Evolutionary conservation across 495 filamentous ascomycete genomes (phyloP).

Genomic region (Trichoderma reesei): DNA sequence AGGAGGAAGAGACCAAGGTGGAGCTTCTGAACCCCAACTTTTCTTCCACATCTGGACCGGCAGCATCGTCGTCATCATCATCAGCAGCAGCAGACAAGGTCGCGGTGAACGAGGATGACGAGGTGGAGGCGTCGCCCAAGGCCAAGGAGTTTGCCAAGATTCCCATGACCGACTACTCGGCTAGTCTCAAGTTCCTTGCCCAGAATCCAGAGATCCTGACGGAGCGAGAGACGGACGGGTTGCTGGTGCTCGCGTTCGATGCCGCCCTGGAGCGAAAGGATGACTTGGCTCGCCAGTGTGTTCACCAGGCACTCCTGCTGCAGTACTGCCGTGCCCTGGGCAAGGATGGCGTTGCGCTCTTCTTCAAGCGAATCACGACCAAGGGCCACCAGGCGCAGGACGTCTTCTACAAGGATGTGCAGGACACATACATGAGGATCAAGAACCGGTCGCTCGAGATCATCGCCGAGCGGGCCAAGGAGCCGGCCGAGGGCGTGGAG

Average conservation of each 20-base stretch:
- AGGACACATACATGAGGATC: conserved; percentile 75
- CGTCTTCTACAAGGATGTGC: conserved; percentile 86
- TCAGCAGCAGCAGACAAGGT: conserved; percentile 1
- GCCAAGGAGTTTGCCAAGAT: conserved; percentile 74
- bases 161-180: conserved; percentile 60
- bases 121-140: conserved; percentile 64
- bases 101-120: conserved; percentile 55
- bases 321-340: conserved; percentile 92
- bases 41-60: conserved; percentile 18
- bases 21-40: conserved; percentile 74
- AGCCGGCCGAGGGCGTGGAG: conserved; percentile 66
- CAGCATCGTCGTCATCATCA: conserved; percentile 2
- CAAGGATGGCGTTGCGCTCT: conserved; percentile 76
- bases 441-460: conserved; percentile 70
- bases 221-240: conserved; percentile 83
- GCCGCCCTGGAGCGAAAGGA: conserved; percentile 63
- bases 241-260: conserved; percentile 87
- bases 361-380: conserved; percentile 96
- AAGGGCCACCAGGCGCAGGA: conserved; percentile 83
- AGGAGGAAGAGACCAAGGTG: conserved; percentile 42
- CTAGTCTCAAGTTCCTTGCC: conserved; percentile 64
- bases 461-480: conserved; percentile 50
- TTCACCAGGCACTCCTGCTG: conserved; percentile 84
- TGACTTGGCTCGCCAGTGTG: conserved; percentile 73
- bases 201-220: conserved; percentile 65